Evolutionary conservation across 495 filamentous ascomycete genomes (phyloP).

Genomic region (Extremus antarcticus): DNA sequence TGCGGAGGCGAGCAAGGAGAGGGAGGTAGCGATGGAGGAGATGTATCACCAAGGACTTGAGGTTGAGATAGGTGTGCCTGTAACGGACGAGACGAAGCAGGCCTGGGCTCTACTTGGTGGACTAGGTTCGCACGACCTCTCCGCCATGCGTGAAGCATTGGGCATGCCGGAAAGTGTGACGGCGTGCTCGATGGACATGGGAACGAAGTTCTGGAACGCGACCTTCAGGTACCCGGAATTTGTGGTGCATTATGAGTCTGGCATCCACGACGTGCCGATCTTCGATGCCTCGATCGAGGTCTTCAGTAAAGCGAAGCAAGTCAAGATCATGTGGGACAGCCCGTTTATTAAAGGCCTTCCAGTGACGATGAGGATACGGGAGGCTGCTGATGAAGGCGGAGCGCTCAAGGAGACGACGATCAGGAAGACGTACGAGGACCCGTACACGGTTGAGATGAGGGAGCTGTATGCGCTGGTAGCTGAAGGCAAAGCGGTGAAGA

Average conservation of each 20-base stretch:
- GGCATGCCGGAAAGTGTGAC: constrained; percentile 37
- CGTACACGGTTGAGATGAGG: constrained; percentile 41
- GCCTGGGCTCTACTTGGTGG: constrained; percentile 38
- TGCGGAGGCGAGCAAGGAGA: constrained; percentile 18
- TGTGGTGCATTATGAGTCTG: constrained; percentile 44
- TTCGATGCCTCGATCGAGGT: constrained; percentile 49
- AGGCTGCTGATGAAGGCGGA: constrained; percentile 29
- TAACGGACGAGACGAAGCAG: constrained; percentile 24
- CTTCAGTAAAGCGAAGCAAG: constrained; percentile 40
- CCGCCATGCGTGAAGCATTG: constrained; percentile 44
- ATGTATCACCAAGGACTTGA: constrained; percentile 28
- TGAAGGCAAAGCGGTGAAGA: constrained; percentile 37
- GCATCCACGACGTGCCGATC: constrained; percentile 41
- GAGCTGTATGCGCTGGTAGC: constrained; percentile 39
- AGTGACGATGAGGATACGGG: constrained; percentile 40
- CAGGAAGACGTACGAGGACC: constrained; percentile 39
- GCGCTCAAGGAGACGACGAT: constrained; percentile 27
- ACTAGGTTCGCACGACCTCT: constrained; percentile 46
- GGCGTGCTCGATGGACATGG: constrained; percentile 21
- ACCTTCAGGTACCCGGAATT: constrained; percentile 31
- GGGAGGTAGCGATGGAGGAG: constrained; percentile 16
- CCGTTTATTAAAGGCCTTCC: constrained; percentile 41
- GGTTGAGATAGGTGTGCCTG: constrained; percentile 16
- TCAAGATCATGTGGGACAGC: constrained; percentile 40
- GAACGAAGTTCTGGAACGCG: constrained; percentile 4